Conservation (phyloP, 2,329 filamentous ascomycete species). For the Fusarium sp. region DNA sequence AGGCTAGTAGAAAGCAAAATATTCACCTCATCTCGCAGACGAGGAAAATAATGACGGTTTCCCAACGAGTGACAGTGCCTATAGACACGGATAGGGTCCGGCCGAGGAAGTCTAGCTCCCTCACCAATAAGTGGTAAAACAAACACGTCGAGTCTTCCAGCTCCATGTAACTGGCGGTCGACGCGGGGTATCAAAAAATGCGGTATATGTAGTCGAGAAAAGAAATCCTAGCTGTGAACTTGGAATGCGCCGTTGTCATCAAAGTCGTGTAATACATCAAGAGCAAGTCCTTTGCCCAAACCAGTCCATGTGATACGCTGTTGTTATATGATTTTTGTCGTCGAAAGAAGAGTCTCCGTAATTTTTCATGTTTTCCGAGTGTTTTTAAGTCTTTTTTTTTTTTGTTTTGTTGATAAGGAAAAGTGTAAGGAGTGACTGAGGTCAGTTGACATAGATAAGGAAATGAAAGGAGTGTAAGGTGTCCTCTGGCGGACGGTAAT, state of each 20-base stretch:
- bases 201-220: conserved; percentile 51
- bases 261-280: conserved; percentile 48
- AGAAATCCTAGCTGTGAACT: conserved; percentile 45
- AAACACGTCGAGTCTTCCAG: conserved; percentile 37
- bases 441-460: conserved; percentile 45
- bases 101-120: conserved; percentile 33
- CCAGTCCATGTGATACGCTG: conserved; percentile 8
- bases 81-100: conserved; percentile 33
- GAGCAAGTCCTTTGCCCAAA: conserved; percentile 18
- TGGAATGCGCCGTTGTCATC: conserved; percentile 44
- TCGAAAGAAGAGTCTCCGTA: conserved; percentile 42
- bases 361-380: conserved; percentile 39
- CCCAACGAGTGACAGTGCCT: conserved; percentile 40
- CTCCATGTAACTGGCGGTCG: conserved; percentile 44
- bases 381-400: conserved; percentile 31
- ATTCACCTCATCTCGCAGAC: conserved; percentile 26
- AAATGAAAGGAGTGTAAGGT: conserved; percentile 45
- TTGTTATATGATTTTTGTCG: conserved; percentile 14
- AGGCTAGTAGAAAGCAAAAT: conserved; percentile 41
- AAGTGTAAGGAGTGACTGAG: conserved; percentile 52
- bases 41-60: conserved; percentile 33
- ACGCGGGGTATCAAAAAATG: conserved; percentile 51
- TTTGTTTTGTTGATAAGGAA: conserved; percentile 47
- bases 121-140: conserved; percentile 42
- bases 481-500: conserved; percentile 25